phyloP scores from a whole-genome alignment of 352 stramenopile genomes.

The Globisporangium canariense region DNA sequence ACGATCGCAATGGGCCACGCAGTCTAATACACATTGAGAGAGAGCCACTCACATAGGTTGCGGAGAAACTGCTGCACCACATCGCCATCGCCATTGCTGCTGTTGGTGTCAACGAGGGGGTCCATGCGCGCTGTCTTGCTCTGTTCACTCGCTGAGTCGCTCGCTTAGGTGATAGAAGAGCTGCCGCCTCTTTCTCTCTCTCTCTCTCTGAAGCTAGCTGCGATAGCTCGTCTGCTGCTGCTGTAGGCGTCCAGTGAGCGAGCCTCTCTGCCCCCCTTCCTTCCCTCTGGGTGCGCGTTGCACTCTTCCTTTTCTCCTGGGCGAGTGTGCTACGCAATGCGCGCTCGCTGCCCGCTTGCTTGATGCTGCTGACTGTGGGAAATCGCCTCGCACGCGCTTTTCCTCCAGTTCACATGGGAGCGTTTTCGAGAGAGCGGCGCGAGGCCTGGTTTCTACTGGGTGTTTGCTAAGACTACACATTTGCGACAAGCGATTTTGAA shows the following conservation, averaged over 20 bases:
- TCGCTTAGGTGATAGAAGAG: not conserved
- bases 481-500: not conserved
- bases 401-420: not conserved
- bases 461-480: no score
- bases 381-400: no score
- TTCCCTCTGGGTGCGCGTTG: not conserved
- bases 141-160: not conserved
- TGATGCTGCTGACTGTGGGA: not conserved
- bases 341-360: no score
- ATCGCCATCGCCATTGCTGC: conserved; percentile 1
- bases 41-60: conserved; percentile 17
- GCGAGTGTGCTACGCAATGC: not conserved
- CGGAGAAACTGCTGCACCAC: conserved; percentile 17
- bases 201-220: no score
- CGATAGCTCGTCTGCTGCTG: not conserved
- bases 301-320: not conserved
- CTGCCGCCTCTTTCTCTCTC: not conserved
- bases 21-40: not conserved
- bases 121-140: not conserved
- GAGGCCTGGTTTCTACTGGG: not conserved
- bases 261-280: not conserved
- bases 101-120: not conserved
- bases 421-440: not conserved
- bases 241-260: no score
- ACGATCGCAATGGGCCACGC: not conserved